These are phyloP conservation scores for Martiniozyma asiatica DNA, from an alignment of 1,139 yeast genomes.

Conservation along the genomic window DNA sequence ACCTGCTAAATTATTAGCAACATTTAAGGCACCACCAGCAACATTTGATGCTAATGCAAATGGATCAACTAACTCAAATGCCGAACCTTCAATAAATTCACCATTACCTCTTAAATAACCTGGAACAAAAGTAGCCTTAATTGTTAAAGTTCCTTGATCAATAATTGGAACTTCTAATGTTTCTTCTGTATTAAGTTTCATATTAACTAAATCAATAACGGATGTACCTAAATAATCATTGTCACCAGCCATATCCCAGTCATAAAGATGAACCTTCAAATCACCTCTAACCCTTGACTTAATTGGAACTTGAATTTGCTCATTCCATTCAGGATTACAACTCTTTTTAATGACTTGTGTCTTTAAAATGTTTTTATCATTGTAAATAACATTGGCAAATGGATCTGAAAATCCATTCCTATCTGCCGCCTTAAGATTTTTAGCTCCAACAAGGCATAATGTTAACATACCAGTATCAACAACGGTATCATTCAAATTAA, in stretches of 20 bases:
- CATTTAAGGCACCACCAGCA: constrained; percentile 25
- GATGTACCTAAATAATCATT: constrained; percentile 49
- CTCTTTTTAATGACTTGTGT: constrained; percentile 56
- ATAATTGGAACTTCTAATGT: constrained; percentile 38
- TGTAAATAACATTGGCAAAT: constrained; percentile 36
- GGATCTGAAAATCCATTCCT: constrained; percentile 73
- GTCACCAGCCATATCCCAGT: constrained; percentile 69
- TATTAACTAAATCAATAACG: constrained; percentile 34
- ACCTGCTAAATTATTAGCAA: not conserved
- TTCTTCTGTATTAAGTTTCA: constrained; percentile 34
- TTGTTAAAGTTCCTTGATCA: constrained; percentile 40
- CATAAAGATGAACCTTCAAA: constrained; percentile 40
- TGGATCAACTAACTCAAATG: constrained; percentile 31
- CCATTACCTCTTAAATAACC: constrained; percentile 38
- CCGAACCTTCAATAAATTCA: constrained; percentile 22
- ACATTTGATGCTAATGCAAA: constrained; percentile 34
- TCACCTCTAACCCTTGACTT: constrained; percentile 48
- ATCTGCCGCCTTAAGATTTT: constrained; percentile 44
- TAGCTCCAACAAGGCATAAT: constrained; percentile 45
- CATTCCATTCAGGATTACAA: constrained; percentile 61
- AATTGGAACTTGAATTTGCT: constrained; percentile 42
- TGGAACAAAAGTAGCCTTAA: constrained; percentile 49
- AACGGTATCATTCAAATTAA: constrained; percentile 39
- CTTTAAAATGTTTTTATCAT: constrained; percentile 42
- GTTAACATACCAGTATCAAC: constrained; percentile 54